Conservation (phyloP, 2,329 filamentous ascomycete genomes). For the Meredithiella fracta region DNA sequence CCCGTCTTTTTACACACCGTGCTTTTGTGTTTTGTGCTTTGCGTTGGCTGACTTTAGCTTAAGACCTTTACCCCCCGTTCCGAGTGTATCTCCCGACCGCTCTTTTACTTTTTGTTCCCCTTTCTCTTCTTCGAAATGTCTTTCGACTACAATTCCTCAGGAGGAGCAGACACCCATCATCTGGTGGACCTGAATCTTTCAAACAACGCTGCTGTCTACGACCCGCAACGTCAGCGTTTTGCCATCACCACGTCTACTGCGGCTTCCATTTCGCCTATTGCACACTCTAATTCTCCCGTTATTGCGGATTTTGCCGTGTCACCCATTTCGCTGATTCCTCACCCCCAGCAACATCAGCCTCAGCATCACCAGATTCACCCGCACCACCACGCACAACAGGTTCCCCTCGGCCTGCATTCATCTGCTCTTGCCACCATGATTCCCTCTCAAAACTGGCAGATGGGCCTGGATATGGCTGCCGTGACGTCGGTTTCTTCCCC, state of each 20-base stretch:
- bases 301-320: conserved; percentile 16
- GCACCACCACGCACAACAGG: conserved; percentile 1
- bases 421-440: conserved; percentile 16
- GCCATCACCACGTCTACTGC: conserved; percentile 7
- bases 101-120: conserved; percentile 7
- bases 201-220: conserved; percentile 9
- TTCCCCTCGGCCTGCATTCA: conserved; percentile 9
- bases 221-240: conserved; percentile 20
- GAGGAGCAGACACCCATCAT: conserved; percentile 10
- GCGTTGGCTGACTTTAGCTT: conserved; percentile 9
- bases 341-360: conserved; percentile 13
- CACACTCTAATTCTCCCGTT: conserved; percentile 17
- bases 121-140: conserved; percentile 13
- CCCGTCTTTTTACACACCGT: conserved; percentile 4
- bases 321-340: conserved; percentile 4
- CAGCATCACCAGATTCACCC: conserved; percentile 19
- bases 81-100: conserved; percentile 9
- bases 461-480: conserved; percentile 36
- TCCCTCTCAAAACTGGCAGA: conserved; percentile 30
- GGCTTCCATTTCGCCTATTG: conserved; percentile 4
- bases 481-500: conserved; percentile 30
- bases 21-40: conserved; percentile 7
- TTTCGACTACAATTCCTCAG: conserved; percentile 13
- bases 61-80: conserved; percentile 8
- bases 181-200: conserved; percentile 8